A percentile compares a stretch with the other conserved stretches of the same genome.
phyloP scores from a whole-genome alignment of 306 rosid genomes.

The Begonia loranthoides region DNA sequence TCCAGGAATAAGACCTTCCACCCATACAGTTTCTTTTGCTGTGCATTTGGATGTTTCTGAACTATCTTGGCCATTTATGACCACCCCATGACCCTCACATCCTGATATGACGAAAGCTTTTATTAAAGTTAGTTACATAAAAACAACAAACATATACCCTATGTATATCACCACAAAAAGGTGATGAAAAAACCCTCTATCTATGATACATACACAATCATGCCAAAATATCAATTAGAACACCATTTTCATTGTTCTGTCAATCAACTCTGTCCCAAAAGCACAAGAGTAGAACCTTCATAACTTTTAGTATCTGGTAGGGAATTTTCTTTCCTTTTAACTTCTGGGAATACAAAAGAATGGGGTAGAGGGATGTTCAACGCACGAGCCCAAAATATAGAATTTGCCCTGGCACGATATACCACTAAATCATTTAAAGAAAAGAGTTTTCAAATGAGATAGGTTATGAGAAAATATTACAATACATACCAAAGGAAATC shows the following conservation, averaged over 20 bases:
- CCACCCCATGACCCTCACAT: constrained; percentile 20
- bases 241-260: constrained; percentile 32
- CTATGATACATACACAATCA: too few species aligned
- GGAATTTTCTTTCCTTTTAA: constrained; percentile 24
- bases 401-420: constrained; percentile 66
- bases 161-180: too few species aligned
- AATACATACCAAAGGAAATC: constrained; percentile 82
- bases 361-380: constrained; percentile 80
- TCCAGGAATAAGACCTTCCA: constrained; percentile 98
- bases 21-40: constrained; percentile 61
- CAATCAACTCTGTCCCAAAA: constrained; percentile 11
- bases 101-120: constrained; percentile 24
- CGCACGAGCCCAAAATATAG: constrained; percentile 89
- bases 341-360: constrained; percentile 72
- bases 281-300: constrained; percentile 11
- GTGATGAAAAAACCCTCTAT: too few species aligned
- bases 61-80: constrained; percentile 20
- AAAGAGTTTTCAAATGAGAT: constrained; percentile 2
- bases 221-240: constrained; percentile 1
- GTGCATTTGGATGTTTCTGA: constrained; percentile 21
- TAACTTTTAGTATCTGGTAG: constrained; percentile 15
- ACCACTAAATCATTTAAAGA: constrained; percentile 10
- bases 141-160: neutral
- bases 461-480: constrained; percentile 11
- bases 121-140: constrained; percentile 5